These are phyloP conservation scores for Hypoxylon rubiginosum DNA, from an alignment of 2,329 filamentous ascomycete genomes.

Conservation along the genomic window DNA sequence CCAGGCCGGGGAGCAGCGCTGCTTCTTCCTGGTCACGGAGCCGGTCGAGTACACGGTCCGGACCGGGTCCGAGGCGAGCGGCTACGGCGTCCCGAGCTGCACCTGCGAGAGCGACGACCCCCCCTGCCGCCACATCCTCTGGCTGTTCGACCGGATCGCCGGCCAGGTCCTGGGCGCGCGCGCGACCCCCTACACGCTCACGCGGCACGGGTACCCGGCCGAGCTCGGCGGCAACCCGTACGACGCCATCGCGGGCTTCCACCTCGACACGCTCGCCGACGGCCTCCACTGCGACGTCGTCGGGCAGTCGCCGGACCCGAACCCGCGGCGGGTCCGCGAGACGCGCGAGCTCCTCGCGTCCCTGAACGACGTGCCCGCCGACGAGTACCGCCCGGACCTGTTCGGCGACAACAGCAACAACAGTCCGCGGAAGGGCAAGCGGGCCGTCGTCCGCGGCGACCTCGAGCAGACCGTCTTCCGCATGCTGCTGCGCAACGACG, in stretches of 20 bases:
- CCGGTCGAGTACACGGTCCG: constrained; percentile 65
- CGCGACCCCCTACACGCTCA: constrained; percentile 59
- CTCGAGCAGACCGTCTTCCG: constrained; percentile 66
- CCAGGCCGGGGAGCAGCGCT: constrained; percentile 61
- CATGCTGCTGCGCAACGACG: constrained; percentile 67
- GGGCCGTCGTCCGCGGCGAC: constrained; percentile 60
- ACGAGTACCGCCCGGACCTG: constrained; percentile 63
- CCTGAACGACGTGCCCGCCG: constrained; percentile 55
- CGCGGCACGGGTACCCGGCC: constrained; percentile 57
- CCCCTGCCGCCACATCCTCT: constrained; percentile 66
- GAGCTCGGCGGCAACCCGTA: constrained; percentile 66
- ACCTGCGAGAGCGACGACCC: constrained; percentile 56
- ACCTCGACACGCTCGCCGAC: constrained; percentile 66
- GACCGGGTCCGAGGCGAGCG: constrained; percentile 59
- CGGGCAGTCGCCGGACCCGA: constrained; percentile 48
- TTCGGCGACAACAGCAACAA: constrained; percentile 49
- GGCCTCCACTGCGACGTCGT: constrained; percentile 64
- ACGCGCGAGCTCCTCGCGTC: constrained; percentile 66
- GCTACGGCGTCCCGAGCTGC: constrained; percentile 60
- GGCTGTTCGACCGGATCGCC: constrained; percentile 67
- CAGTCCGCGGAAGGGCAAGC: constrained; percentile 46
- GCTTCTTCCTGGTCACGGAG: constrained; percentile 70
- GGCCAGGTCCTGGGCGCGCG: constrained; percentile 61
- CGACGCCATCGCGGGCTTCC: constrained; percentile 62
- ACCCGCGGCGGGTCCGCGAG: constrained; percentile 60